These are phyloP conservation scores for Calonectria leucothoes DNA, from an alignment of 2,329 filamentous ascomycete genomes.

Conservation along the genomic window DNA sequence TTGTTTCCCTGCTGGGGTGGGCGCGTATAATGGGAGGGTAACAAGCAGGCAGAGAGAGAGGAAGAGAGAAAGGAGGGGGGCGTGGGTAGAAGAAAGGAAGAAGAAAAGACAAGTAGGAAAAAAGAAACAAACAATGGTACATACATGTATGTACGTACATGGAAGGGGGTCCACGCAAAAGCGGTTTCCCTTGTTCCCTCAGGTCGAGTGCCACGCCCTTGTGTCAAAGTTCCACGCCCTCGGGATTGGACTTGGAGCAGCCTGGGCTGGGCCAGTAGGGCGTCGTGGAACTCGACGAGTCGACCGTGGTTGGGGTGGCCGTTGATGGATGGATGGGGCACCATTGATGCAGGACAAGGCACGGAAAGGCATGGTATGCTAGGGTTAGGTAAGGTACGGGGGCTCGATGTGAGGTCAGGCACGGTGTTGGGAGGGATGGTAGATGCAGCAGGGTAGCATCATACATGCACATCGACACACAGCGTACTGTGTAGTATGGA, in stretches of 20 bases:
- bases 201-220: constrained; percentile 5
- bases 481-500: too few species aligned
- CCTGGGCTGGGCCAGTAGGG: not conserved
- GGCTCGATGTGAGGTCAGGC: not conserved
- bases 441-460: constrained; percentile 1
- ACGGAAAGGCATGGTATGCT: not conserved
- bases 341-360: constrained; percentile 11
- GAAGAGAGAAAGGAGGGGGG: not conserved
- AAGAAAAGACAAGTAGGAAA: not conserved
- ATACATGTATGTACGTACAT: too few species aligned
- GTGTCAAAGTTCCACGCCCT: constrained; percentile 16
- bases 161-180: not conserved
- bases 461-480: not conserved
- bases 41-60: not conserved
- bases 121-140: not conserved
- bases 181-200: not conserved
- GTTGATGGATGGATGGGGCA: not conserved
- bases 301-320: not conserved
- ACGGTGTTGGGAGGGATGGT: not conserved
- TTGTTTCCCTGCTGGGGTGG: not conserved
- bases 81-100: not conserved
- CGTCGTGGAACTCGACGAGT: not conserved
- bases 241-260: constrained; percentile 1
- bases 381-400: constrained; percentile 8
- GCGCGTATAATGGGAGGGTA: not conserved